Percentiles rank a stretch among this genome's conserved stretches.
Conservation (phyloP, 2,329 filamentous ascomycete genomes). For the Claviceps sp. region DNA sequence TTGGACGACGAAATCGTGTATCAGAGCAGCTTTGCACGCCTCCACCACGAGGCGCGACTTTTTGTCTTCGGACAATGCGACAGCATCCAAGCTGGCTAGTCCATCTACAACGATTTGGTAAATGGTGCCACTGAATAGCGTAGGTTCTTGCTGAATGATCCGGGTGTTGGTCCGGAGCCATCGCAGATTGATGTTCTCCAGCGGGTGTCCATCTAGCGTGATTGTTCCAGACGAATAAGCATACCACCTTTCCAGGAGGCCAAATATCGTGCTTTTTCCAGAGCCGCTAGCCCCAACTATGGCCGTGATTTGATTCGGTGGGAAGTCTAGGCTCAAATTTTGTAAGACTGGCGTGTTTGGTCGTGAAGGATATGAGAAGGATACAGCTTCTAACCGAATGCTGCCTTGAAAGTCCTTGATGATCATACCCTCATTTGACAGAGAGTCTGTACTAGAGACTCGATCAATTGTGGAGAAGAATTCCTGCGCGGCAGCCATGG, state of each 20-base stretch:
- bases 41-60: conserved; percentile 30
- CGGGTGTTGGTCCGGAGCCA: conserved; percentile 42
- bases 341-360: background rate
- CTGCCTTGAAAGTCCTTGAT: conserved; percentile 24
- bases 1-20: conserved; percentile 37
- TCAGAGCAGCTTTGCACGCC: conserved; percentile 36
- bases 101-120: conserved; percentile 38
- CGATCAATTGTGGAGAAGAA: conserved; percentile 35
- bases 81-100: conserved; percentile 12
- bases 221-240: conserved; percentile 31
- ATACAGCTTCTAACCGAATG: conserved; percentile 34
- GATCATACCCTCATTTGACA: conserved; percentile 21
- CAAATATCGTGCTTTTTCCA: conserved; percentile 46
- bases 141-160: conserved; percentile 40
- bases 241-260: conserved; percentile 48
- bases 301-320: conserved; percentile 32
- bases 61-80: conserved; percentile 20
- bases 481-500: conserved; percentile 31
- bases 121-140: conserved; percentile 38
- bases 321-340: conserved; percentile 1
- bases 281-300: conserved; percentile 45
- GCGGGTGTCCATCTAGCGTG: conserved; percentile 27
- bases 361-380: conserved; percentile 25
- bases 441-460: conserved; percentile 28
- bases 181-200: conserved; percentile 32